Percentiles rank a stretch among this genome's conserved stretches.
These are phyloP conservation scores for Auriscalpium vulgare DNA, from an alignment of 768 basidiomycete genomes.

Conservation along the genomic window DNA sequence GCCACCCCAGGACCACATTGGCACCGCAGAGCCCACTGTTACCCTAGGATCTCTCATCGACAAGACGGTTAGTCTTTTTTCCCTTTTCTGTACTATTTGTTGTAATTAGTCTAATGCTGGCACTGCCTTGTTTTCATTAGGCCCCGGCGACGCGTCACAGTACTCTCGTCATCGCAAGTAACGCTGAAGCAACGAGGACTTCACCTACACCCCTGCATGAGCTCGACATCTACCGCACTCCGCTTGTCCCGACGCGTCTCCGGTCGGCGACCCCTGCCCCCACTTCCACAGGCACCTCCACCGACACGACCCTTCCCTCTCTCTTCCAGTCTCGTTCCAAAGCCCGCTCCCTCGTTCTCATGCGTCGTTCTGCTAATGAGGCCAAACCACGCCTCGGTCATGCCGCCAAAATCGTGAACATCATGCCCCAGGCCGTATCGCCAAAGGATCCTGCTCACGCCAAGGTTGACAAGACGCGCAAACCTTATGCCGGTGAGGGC, in stretches of 20 bases:
- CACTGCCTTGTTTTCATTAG: neutral
- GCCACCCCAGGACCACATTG: conserved; percentile 29
- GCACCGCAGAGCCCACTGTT: conserved; percentile 3
- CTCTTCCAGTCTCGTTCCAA: conserved; percentile 50
- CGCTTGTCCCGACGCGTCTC: conserved; percentile 58
- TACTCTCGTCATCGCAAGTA: conserved; percentile 6
- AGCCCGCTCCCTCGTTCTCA: conserved; percentile 38
- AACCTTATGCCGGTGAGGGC: conserved; percentile 74
- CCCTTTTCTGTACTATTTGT: neutral
- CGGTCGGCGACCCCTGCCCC: conserved; percentile 18
- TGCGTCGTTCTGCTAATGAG: conserved; percentile 49
- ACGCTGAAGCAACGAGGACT: conserved; percentile 18
- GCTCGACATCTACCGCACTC: conserved; percentile 73
- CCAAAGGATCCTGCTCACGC: conserved; percentile 20
- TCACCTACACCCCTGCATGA: conserved; percentile 44
- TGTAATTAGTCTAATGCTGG: too few relatives aligned
- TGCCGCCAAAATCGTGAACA: conserved; percentile 15
- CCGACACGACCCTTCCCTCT: conserved; percentile 33
- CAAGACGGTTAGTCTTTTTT: conserved; percentile 8
- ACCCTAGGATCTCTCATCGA: conserved; percentile 21
- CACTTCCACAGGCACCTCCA: neutral
- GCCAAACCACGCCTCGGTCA: conserved; percentile 40
- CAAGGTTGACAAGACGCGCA: conserved; percentile 24
- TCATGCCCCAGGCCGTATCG: conserved; percentile 21
- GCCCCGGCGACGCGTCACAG: neutral